Evolutionary conservation across 2,329 filamentous ascomycete genomes (phyloP).

Genomic region (Tolypocladium nubicola): DNA sequence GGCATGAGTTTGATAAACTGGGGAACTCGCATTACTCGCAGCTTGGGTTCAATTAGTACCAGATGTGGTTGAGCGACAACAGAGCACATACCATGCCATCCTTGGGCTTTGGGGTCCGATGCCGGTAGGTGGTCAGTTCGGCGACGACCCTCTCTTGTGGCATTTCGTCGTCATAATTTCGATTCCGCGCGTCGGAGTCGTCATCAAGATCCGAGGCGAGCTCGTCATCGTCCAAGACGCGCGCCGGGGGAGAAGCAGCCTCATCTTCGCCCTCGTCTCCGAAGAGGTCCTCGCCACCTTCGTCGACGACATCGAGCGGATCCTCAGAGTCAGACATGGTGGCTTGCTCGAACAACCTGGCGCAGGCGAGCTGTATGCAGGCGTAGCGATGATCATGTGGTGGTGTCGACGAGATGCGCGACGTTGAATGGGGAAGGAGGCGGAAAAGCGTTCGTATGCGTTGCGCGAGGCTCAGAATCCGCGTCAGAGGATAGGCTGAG

Average conservation of each 20-base stretch:
- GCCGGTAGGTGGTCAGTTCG: slow-evolving; percentile 55
- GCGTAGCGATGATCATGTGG: not conserved
- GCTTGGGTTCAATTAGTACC: slow-evolving; percentile 25
- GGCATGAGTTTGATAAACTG: slow-evolving; percentile 62
- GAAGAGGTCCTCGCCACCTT: slow-evolving; percentile 51
- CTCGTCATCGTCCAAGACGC: slow-evolving; percentile 52
- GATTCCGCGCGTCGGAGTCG: slow-evolving; percentile 21
- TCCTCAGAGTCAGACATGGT: slow-evolving; percentile 49
- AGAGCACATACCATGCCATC: slow-evolving; percentile 51
- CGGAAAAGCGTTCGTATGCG: not conserved
- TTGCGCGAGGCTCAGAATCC: not conserved
- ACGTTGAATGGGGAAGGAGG: not conserved
- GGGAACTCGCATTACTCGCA: slow-evolving; percentile 61
- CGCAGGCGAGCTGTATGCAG: not conserved
- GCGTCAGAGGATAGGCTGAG: not conserved
- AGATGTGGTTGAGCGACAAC: not conserved
- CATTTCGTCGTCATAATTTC: slow-evolving; percentile 33
- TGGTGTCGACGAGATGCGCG: not conserved
- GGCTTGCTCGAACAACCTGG: not conserved
- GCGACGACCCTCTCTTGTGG: slow-evolving; percentile 43
- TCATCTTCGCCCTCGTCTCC: slow-evolving; percentile 52
- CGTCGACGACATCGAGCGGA: slow-evolving; percentile 39
- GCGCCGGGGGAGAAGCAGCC: slow-evolving; percentile 46
- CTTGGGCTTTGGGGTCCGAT: slow-evolving; percentile 58
- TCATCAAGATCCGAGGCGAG: slow-evolving; percentile 40